A percentile compares a stretch with the other conserved stretches of the same genome.
Conservation (phyloP, 2,329 filamentous ascomycete genomes). For the Emmonsiellopsis sp. region DNA sequence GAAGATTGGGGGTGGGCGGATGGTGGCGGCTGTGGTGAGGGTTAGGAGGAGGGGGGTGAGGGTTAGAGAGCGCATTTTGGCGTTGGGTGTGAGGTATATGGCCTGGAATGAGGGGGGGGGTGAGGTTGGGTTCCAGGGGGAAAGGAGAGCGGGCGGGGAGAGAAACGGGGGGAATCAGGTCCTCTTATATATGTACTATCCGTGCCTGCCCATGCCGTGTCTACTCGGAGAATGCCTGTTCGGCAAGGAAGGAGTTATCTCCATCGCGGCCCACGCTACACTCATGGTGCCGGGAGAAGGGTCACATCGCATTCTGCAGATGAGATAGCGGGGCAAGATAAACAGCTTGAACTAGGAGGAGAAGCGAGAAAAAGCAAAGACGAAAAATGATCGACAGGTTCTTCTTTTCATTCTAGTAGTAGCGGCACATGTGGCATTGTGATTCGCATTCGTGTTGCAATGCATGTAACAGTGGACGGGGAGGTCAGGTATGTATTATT, state of each 20-base stretch:
- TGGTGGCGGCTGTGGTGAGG: constrained; percentile 12
- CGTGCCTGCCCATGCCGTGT: not conserved
- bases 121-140: not conserved
- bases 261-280: not conserved
- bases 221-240: not conserved
- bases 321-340: not conserved
- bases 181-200: not conserved
- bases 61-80: not conserved
- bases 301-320: not conserved
- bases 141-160: constrained; percentile 8
- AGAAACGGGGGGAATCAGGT: not conserved
- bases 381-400: not conserved
- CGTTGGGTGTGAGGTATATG: not conserved
- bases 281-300: not conserved
- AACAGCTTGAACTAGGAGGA: not conserved
- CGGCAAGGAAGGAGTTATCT: not conserved
- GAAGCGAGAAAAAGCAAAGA: not conserved
- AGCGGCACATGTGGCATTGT: not conserved
- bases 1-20: constrained; percentile 13
- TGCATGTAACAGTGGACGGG: too few species aligned
- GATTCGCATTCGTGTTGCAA: too few species aligned
- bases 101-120: too few species aligned
- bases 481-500: too few species aligned
- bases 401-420: not conserved
- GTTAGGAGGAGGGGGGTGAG: constrained; percentile 10